phyloP scores from a whole-genome alignment of 257 asterid genomes.

The Cynanchum wilfordii region DNA sequence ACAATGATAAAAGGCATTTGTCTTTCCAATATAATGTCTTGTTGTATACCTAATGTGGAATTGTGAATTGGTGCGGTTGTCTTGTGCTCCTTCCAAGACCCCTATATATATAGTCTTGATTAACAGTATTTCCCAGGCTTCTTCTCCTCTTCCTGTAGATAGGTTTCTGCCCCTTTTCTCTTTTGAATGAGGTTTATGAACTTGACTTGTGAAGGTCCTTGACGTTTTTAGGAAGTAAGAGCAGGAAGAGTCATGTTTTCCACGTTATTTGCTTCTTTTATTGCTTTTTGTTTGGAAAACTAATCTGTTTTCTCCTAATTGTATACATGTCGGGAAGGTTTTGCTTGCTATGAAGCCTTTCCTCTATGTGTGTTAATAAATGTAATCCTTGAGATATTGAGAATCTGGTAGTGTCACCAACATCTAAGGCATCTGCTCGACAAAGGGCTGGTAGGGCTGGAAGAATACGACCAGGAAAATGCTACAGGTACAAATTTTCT shows the following conservation, averaged over 20 bases:
- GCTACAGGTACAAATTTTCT: constrained; percentile 61
- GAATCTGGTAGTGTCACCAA: constrained; percentile 83
- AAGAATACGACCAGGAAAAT: constrained; percentile 94
- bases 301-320: not conserved
- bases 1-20: not conserved
- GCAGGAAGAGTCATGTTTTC: not conserved
- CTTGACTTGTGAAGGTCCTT: not conserved
- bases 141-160: not conserved
- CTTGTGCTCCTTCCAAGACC: not conserved
- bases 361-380: not conserved
- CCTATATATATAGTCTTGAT: not conserved
- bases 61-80: not conserved
- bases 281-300: not conserved
- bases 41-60: not conserved
- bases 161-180: not conserved
- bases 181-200: not conserved
- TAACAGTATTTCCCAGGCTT: not conserved
- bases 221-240: not conserved
- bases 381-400: constrained; percentile 51
- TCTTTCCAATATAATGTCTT: too few relatives aligned
- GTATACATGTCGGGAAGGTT: not conserved
- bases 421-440: constrained; percentile 91
- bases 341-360: not conserved
- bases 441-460: constrained; percentile 99
- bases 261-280: not conserved